Base-by-base conservation (phyloP, 176 grass and related monocot genomes). In the Avena sativa region DNA sequence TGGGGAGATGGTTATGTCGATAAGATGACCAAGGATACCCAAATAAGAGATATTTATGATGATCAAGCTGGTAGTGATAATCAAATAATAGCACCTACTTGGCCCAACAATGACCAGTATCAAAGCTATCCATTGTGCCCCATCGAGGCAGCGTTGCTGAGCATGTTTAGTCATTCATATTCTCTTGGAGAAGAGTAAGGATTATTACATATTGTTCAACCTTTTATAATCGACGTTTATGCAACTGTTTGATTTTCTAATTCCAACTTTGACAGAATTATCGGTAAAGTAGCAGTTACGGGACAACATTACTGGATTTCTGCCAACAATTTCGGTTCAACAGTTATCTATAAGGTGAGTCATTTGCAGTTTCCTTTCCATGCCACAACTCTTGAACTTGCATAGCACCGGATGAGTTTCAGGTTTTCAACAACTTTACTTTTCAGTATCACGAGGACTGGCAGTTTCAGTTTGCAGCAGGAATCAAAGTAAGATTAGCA, bases 181-280 rank as follows among this genome's bases (percentile, higher is more conserved):
- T 82, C 64, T 51, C 84, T 97, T 85, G 94, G 92, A 75, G 90
- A 97, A 91, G 90, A 85, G 94, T 94, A 89, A 81, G 86, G 79
- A 83, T 68, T 21, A 38, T 84, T 76, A 53, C 51, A 63, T 85
- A 3, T 51, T 49, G 74, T 25, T 85, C 30, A 34, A 44, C 6
- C 48, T 32, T 55, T 84, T 80, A 66, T 70, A 79, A 71, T 80
- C n/a, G 55, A 14, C 26, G 5, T 77, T 71, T 56, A 66, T 43
- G 73, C 47, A 56, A 30, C 23, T 81, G 43, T 50, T 81, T 89
- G 48, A 81, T 81, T 66, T 17, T 83, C 65, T 89, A 40, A 74
- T 55, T 79, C 40, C 84, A 64, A 78, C 8, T 85, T 78, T 61
- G 47, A 80, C 84, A 97, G 89, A 81, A 78, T 91, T 86, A 76